A percentile compares a stretch with the other conserved stretches of the same genome.
Conservation (phyloP, 2,329 filamentous ascomycete species). For the Neoascochyta sp. region DNA sequence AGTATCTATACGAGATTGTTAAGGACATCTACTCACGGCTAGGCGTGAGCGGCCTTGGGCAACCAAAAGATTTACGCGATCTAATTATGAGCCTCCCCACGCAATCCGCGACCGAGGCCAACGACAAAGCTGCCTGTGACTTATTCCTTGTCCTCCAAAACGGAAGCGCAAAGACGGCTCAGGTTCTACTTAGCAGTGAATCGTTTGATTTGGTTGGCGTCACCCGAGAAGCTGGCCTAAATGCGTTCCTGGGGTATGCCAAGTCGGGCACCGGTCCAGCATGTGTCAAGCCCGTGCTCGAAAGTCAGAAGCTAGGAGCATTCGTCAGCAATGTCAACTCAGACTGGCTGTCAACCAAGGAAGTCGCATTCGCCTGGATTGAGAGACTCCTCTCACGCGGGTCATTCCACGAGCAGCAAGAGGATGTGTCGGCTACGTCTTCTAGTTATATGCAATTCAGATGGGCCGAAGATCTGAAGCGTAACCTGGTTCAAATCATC, state of each 20-base stretch:
- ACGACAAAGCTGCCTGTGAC: conserved; percentile 41
- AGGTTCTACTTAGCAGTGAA: conserved; percentile 48
- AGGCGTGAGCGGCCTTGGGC: conserved; percentile 46
- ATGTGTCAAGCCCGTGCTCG: conserved; percentile 39
- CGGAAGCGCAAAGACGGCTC: conserved; percentile 43
- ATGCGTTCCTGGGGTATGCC: conserved; percentile 56
- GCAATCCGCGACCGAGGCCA: conserved; percentile 9
- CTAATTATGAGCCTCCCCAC: conserved; percentile 19
- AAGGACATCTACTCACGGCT: conserved; percentile 52
- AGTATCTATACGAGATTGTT: conserved; percentile 54
- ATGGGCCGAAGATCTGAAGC: conserved; percentile 56
- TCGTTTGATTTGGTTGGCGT: conserved; percentile 48
- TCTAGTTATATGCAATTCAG: conserved; percentile 53
- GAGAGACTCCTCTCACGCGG: conserved; percentile 48
- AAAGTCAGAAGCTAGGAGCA: conserved; percentile 35
- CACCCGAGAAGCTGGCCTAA: conserved; percentile 51
- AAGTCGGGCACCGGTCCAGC: conserved; percentile 44
- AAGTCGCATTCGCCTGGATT: conserved; percentile 55
- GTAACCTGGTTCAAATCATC: conserved; percentile 52
- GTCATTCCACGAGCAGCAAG: conserved; percentile 16
- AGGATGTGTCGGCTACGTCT: conserved; percentile 12
- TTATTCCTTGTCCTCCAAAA: conserved; percentile 39
- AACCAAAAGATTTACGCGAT: conserved; percentile 38
- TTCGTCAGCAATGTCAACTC: conserved; percentile 49
- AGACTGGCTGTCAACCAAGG: conserved; percentile 47